Evolutionary conservation across 768 basidiomycete genomes (phyloP).

Genomic region (Lactifluus piperatus): DNA sequence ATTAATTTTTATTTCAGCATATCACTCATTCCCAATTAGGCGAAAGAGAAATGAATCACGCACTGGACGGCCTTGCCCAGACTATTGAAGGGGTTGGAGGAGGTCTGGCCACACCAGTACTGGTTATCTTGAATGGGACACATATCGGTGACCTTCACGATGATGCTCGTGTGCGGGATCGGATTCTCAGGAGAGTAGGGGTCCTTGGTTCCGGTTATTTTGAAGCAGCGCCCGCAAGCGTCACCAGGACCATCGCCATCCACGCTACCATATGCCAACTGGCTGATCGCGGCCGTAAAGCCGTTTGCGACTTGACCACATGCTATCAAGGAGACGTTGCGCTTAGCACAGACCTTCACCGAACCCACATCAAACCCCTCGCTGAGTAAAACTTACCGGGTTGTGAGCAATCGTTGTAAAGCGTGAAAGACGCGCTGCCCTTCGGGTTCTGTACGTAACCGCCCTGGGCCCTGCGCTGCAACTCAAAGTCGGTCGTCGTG

Average conservation of each 20-base stretch:
- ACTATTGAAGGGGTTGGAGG: slow-evolving; percentile 32
- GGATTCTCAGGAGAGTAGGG: slow-evolving; percentile 43
- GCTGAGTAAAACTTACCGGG: slow-evolving; percentile 32
- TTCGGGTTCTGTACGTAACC: slow-evolving; percentile 43
- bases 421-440: slow-evolving; percentile 48
- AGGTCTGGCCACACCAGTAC: slow-evolving; percentile 48
- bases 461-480: no score
- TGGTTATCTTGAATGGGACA: slow-evolving; percentile 42
- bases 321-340: slow-evolving; percentile 26
- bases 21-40: background rate
- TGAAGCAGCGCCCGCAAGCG: slow-evolving; percentile 55
- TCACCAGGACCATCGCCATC: slow-evolving; percentile 47
- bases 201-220: slow-evolving; percentile 40
- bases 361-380: background rate
- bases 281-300: slow-evolving; percentile 49
- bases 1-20: background rate
- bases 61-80: slow-evolving; percentile 40
- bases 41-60: slow-evolving; percentile 16
- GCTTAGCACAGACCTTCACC: background rate
- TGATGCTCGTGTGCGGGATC: slow-evolving; percentile 44
- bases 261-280: slow-evolving; percentile 44
- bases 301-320: slow-evolving; percentile 44
- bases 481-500: background rate
- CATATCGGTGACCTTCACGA: slow-evolving; percentile 42
- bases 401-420: slow-evolving; percentile 41